Conservation (phyloP, 2,329 filamentous ascomycete genomes). For the Colletotrichum agaves region DNA sequence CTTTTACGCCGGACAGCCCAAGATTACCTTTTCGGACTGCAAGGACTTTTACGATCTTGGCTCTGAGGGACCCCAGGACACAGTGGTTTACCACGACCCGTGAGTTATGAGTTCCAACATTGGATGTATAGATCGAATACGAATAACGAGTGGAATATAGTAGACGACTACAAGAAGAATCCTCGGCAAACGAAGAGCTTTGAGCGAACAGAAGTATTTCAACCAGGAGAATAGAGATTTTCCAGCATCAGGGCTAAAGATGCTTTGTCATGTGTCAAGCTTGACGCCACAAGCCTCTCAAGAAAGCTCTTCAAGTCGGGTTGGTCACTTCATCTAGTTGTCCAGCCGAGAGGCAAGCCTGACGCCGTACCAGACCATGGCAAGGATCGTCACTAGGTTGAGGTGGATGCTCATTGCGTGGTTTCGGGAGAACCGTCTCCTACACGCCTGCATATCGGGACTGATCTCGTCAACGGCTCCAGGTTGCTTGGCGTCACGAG, state of each 20-base stretch:
- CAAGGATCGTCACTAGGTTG: slow-evolving; percentile 50
- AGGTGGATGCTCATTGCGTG: slow-evolving; percentile 57
- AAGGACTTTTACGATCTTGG: slow-evolving; percentile 65
- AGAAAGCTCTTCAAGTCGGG: neutral
- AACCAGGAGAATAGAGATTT: neutral
- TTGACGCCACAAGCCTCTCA: neutral
- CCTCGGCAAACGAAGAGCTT: neutral
- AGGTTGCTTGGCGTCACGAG: slow-evolving; percentile 36
- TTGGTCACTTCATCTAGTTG: slow-evolving; percentile 5
- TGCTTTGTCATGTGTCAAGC: too few species aligned
- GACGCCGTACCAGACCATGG: slow-evolving; percentile 46
- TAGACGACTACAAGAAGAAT: too few species aligned
- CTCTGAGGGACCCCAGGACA: slow-evolving; percentile 63
- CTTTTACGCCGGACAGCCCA: slow-evolving; percentile 62
- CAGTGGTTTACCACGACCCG: slow-evolving; percentile 21
- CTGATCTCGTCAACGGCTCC: slow-evolving; percentile 29
- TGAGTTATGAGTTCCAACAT: neutral
- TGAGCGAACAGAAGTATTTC: neutral
- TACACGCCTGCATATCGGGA: slow-evolving; percentile 43
- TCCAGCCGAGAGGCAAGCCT: slow-evolving; percentile 42
- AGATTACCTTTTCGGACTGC: slow-evolving; percentile 64
- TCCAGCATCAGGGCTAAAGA: neutral
- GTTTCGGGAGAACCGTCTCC: slow-evolving; percentile 46
- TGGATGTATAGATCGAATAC: neutral
- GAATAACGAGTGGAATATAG: slow-evolving; percentile 11